Evolutionary conservation across 2,329 filamentous ascomycete genomes (phyloP).

Genomic region (Rachicladosporium sp.): DNA sequence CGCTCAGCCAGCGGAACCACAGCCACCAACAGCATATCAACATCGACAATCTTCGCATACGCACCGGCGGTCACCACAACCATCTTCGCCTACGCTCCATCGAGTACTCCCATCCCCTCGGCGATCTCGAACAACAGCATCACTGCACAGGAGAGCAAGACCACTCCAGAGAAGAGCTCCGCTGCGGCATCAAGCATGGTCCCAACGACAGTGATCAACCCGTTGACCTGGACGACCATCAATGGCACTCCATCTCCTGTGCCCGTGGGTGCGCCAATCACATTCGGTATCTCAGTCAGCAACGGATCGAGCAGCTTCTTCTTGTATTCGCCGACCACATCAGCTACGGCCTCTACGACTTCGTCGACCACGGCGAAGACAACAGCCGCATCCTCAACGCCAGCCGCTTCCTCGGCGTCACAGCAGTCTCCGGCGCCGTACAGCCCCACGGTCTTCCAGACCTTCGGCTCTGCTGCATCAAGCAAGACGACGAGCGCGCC

Average conservation of each 20-base stretch:
- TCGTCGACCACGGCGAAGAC: not conserved
- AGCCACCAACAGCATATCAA: conserved; percentile 3
- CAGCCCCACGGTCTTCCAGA: not conserved
- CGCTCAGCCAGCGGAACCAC: conserved; percentile 5
- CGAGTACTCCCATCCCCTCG: not conserved
- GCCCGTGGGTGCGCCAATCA: conserved; percentile 1
- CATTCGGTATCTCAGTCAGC: conserved; percentile 1
- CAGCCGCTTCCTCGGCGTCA: not conserved
- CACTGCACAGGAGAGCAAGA: not conserved
- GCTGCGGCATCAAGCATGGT: not conserved
- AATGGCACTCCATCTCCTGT: conserved; percentile 1
- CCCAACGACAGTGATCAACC: conserved; percentile 2
- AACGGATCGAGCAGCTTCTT: not conserved
- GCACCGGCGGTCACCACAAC: not conserved
- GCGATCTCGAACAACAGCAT: not conserved
- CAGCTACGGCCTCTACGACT: no score
- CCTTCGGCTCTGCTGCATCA: not conserved
- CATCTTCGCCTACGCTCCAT: conserved; percentile 1
- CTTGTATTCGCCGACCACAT: not conserved
- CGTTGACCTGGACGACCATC: conserved; percentile 1
- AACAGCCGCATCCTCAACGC: not conserved
- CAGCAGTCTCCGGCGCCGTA: not conserved
- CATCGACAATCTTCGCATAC: conserved; percentile 4
- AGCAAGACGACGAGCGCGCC: not conserved
- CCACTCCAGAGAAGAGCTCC: not conserved